Base-by-base conservation (phyloP, 495 filamentous ascomycete genomes). In the Pyrenula massariospora region DNA sequence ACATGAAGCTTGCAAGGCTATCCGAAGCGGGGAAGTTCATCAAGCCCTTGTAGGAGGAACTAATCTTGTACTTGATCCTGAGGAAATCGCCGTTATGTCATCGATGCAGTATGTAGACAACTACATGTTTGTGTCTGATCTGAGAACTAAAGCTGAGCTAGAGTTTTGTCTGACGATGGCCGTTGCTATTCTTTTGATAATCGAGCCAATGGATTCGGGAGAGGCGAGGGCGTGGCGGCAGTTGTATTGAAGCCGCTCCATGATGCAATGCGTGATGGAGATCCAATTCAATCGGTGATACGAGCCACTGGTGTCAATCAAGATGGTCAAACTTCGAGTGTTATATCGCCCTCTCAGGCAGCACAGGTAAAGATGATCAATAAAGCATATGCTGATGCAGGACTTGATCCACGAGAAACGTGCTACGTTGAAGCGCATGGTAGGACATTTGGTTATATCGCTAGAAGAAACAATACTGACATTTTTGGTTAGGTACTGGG, bases 361-460 rank as follows among this genome's bases (percentile, higher is more conserved):
- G 62, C 72, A 0, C 74, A 78, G 55, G 57, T 57, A 3, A 55
- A 52, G 0, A 54, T 76, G 8, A 74, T 76, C 21, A 58, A 62
- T 1, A 24, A 60, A 0, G 66, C 68, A 0, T 76, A 76, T 36
- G 25, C 15, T 2, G 51, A 54, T 20, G 70, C 68, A 10, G 72
- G 74, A 3, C 63, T 75, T 0, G 68, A 74, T 54, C 58, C 62
- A n/a, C 21, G 69, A 25, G 70, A 68, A 1, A 65, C 64, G 0
- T 69, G 73, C 53, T 77, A 62, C 53, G 69, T 77, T 22, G 66
- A 74, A 23, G 64, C 66, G 10, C 72, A 75, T 56, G 70, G 72
- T 36, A 73, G 66, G 31, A 42, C 15, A 42, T 42, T 5, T n/a
- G n/a, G n/a, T n/a, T 42, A 5, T 42, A 42, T 5, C 31, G 31